phyloP scores from a whole-genome alignment of 1,284 basidiomycete species.

The Apiotrichum domesticum region DNA sequence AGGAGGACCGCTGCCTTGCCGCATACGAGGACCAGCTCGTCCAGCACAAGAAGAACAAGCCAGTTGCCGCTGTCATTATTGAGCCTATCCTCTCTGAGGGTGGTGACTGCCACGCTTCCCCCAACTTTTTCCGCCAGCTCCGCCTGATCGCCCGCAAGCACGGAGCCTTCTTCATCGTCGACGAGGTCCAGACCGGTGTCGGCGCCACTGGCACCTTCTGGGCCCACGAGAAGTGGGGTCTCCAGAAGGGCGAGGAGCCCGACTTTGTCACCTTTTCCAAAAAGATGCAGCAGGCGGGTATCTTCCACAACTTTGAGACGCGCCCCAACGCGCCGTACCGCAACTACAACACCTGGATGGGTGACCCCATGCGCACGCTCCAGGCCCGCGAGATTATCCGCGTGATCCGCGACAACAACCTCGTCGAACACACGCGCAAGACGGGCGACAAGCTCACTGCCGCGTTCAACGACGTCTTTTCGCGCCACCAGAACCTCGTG shows the following conservation, averaged over 20 bases:
- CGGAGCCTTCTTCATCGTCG: constrained; percentile 53
- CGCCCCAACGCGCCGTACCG: constrained; percentile 51
- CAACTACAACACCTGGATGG: constrained; percentile 47
- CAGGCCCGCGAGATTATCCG: constrained; percentile 52
- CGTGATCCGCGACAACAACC: constrained; percentile 46
- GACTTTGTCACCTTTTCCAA: constrained; percentile 55
- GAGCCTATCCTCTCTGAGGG: constrained; percentile 56
- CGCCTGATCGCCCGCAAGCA: constrained; percentile 50
- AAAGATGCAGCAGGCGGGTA: constrained; percentile 51
- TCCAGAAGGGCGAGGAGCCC: constrained; percentile 46
- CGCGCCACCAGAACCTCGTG: constrained; percentile 27
- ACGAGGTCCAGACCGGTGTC: constrained; percentile 54
- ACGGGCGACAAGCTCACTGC: constrained; percentile 45
- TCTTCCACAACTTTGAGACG: constrained; percentile 52
- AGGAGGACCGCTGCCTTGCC: constrained; percentile 39
- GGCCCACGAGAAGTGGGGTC: constrained; percentile 55
- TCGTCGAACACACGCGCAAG: constrained; percentile 43
- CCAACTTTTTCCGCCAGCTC: constrained; percentile 51
- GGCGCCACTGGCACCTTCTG: constrained; percentile 55
- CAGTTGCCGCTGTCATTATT: constrained; percentile 54
- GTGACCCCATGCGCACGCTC: constrained; percentile 52
- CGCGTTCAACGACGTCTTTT: constrained; percentile 34
- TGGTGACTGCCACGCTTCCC: constrained; percentile 54
- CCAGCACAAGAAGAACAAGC: constrained; percentile 43
- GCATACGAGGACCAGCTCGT: constrained; percentile 40